phyloP scores from a whole-genome alignment of 228 moss, liverwort and hornwort species.

The Sphagnum fallax region DNA sequence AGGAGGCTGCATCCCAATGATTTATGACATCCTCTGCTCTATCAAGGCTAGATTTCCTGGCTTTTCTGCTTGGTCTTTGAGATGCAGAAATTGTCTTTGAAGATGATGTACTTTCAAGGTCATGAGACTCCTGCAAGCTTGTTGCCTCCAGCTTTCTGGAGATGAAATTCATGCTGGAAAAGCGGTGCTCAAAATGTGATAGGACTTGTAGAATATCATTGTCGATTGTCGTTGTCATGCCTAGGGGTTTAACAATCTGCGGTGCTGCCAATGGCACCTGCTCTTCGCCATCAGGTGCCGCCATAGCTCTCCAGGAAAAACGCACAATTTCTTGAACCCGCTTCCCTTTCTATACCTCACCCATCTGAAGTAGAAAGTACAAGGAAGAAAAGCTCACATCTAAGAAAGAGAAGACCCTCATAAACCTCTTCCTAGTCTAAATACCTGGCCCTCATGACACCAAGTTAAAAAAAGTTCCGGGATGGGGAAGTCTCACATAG shows the following conservation, averaged over 20 bases:
- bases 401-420: too few species aligned
- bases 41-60: slow-evolving; percentile 17
- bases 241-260: slow-evolving; percentile 77
- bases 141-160: slow-evolving; percentile 41
- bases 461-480: too few species aligned
- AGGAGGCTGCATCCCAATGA: slow-evolving; percentile 79
- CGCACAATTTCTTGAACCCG: too few species aligned
- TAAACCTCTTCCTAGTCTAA: too few species aligned
- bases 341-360: neutral
- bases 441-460: too few species aligned
- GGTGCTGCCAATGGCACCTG: slow-evolving; percentile 86
- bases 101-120: slow-evolving; percentile 11
- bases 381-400: too few species aligned
- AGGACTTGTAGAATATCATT: slow-evolving; percentile 74
- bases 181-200: slow-evolving; percentile 88
- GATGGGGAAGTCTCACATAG: too few species aligned
- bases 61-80: neutral
- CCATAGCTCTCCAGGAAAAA: slow-evolving; percentile 26
- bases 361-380: neutral
- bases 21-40: slow-evolving; percentile 63
- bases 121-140: slow-evolving; percentile 18
- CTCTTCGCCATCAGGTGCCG: slow-evolving; percentile 78
- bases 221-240: slow-evolving; percentile 71
- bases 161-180: slow-evolving; percentile 80
- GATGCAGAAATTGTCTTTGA: neutral